Evolutionary conservation across 2,329 filamentous ascomycete genomes (phyloP).

Genomic region (Monosporascus sp.): DNA sequence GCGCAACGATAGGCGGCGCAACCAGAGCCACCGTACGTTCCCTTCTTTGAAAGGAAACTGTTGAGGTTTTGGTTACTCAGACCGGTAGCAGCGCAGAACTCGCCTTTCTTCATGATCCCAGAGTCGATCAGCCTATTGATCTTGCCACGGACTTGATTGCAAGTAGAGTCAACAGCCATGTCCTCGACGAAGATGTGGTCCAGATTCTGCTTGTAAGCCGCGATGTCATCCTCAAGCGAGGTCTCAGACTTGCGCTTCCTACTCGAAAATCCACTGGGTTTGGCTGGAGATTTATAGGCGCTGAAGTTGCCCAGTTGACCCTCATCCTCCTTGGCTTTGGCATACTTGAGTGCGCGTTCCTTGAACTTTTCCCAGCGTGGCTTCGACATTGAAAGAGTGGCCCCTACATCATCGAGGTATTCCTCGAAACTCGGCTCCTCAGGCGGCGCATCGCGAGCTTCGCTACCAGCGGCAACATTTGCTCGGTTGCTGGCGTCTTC

Average conservation of each 20-base stretch:
- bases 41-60: slow-evolving; percentile 7
- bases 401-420: no score
- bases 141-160: slow-evolving; percentile 6
- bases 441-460: not conserved
- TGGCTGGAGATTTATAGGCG: not conserved
- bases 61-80: slow-evolving; percentile 3
- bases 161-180: slow-evolving; percentile 3
- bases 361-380: no score
- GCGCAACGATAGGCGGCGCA: slow-evolving; percentile 7
- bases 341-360: not conserved
- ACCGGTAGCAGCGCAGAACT: slow-evolving; percentile 10
- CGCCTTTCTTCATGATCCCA: slow-evolving; percentile 15
- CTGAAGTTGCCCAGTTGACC: not conserved
- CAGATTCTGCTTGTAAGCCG: slow-evolving; percentile 17
- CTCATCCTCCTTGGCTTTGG: not conserved
- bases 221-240: slow-evolving; percentile 17
- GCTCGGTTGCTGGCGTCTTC: slow-evolving; percentile 27
- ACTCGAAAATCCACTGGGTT: slow-evolving; percentile 1
- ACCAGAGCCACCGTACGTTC: slow-evolving; percentile 1
- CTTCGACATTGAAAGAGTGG: no score
- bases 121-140: slow-evolving; percentile 14
- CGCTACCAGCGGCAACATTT: slow-evolving; percentile 14
- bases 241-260: slow-evolving; percentile 16
- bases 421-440: not conserved
- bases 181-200: slow-evolving; percentile 2